Evolutionary conservation across 1,139 yeast species (phyloP).

Genomic region (Yamadazyma mexicana): DNA sequence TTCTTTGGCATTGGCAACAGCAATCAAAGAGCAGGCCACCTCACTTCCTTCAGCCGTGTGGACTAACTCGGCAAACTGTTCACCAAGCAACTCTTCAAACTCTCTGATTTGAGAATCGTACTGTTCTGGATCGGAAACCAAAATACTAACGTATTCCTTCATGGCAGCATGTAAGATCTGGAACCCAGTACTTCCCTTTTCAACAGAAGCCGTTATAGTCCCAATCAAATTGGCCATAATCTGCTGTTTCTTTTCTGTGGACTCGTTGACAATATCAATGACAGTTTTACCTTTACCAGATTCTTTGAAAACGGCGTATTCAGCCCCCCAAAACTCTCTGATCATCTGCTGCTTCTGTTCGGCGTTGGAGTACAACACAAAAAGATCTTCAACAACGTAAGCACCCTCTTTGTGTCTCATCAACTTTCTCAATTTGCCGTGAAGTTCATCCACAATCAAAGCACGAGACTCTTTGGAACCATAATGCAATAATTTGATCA

Average conservation of each 20-base stretch:
- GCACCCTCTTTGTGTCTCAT: slow-evolving; percentile 99
- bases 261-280: slow-evolving; percentile 63
- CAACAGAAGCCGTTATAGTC: slow-evolving; percentile 87
- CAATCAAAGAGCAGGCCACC: slow-evolving; percentile 79
- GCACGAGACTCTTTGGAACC: slow-evolving; percentile 82
- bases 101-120: slow-evolving; percentile 70
- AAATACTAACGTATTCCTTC: slow-evolving; percentile 79
- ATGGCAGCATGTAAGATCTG: slow-evolving; percentile 95
- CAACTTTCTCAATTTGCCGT: slow-evolving; percentile 85
- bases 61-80: slow-evolving; percentile 90
- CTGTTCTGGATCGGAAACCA: slow-evolving; percentile 46
- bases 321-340: slow-evolving; percentile 97
- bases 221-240: slow-evolving; percentile 76
- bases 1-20: slow-evolving; percentile 89
- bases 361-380: slow-evolving; percentile 77
- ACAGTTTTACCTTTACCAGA: slow-evolving; percentile 65
- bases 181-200: slow-evolving; percentile 95
- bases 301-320: slow-evolving; percentile 86
- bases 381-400: slow-evolving; percentile 94
- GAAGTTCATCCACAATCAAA: slow-evolving; percentile 76
- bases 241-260: slow-evolving; percentile 79
- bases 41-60: slow-evolving; percentile 94
- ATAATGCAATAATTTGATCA: slow-evolving; percentile 87
- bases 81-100: slow-evolving; percentile 78
- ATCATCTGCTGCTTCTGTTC: slow-evolving; percentile 89